A percentile compares a stretch with the other conserved stretches of the same genome.
These are phyloP conservation scores for Phytophthora sansomeana DNA, from an alignment of 352 stramenopile genomes.

Conservation along the genomic window DNA sequence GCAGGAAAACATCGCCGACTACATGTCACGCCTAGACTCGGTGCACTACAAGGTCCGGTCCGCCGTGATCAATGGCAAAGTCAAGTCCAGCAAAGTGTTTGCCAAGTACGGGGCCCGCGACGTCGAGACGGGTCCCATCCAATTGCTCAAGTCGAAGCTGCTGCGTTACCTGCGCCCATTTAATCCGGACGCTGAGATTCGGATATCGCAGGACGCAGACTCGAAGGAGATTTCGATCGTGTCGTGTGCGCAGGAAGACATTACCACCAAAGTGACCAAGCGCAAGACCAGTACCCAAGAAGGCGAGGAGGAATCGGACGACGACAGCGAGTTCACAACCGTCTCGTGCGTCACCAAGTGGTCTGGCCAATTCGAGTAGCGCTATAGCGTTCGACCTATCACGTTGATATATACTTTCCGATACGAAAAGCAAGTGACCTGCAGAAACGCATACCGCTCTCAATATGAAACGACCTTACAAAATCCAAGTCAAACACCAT, in stretches of 20 bases:
- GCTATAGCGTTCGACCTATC: too few relatives aligned
- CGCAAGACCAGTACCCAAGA: slow-evolving; percentile 11
- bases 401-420: too few relatives aligned
- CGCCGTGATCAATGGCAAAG: slow-evolving; percentile 52
- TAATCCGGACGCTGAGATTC: slow-evolving; percentile 76
- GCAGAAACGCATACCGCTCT: too few relatives aligned
- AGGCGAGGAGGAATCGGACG: slow-evolving; percentile 13
- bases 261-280: slow-evolving; percentile 14
- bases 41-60: slow-evolving; percentile 80
- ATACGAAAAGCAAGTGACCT: too few relatives aligned
- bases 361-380: slow-evolving; percentile 71
- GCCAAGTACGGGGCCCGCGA: slow-evolving; percentile 88
- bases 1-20: slow-evolving; percentile 61
- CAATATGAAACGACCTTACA: too few relatives aligned
- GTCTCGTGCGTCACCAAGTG: slow-evolving; percentile 72
- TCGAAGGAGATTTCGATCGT: slow-evolving; percentile 66
- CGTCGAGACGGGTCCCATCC: slow-evolving; percentile 79
- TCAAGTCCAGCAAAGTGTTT: slow-evolving; percentile 74
- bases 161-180: slow-evolving; percentile 80
- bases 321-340: slow-evolving; percentile 36
- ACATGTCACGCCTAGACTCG: slow-evolving; percentile 78
- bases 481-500: too few relatives aligned
- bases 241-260: slow-evolving; percentile 46
- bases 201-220: slow-evolving; percentile 56
- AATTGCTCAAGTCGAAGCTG: slow-evolving; percentile 85